phyloP scores from a whole-genome alignment of 2,329 filamentous ascomycete species.

The Epichloe glyceriae region DNA sequence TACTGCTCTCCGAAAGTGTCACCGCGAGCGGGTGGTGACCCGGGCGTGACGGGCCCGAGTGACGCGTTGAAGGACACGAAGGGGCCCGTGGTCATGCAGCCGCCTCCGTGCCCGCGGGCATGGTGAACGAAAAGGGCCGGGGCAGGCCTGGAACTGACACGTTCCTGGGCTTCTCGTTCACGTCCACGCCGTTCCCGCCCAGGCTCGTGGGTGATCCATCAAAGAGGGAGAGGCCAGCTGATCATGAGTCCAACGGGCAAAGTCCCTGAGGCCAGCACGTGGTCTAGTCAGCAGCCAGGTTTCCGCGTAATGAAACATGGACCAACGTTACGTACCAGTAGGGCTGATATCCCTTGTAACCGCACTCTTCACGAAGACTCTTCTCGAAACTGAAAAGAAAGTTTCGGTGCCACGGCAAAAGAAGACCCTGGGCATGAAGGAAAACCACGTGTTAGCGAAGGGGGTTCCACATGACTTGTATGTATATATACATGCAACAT shows the following conservation, averaged over 20 bases:
- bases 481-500: no score
- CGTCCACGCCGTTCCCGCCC: not conserved
- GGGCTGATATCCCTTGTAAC: slow-evolving; percentile 16
- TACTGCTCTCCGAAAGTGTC: slow-evolving; percentile 2
- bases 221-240: slow-evolving; percentile 2
- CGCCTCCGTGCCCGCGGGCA: slow-evolving; percentile 2
- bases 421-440: not conserved
- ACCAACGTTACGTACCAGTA: slow-evolving; percentile 1
- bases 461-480: no score
- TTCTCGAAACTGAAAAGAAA: slow-evolving; percentile 25
- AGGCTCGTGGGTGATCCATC: slow-evolving; percentile 3
- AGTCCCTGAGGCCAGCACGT: not conserved
- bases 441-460: no score
- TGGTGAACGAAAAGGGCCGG: not conserved
- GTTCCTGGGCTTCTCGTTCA: not conserved
- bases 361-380: slow-evolving; percentile 27
- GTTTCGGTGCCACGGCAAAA: slow-evolving; percentile 26
- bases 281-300: no score
- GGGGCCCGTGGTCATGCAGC: slow-evolving; percentile 3
- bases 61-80: not conserved
- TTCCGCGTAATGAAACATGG: no score
- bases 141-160: not conserved
- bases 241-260: slow-evolving; percentile 1
- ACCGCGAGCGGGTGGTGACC: not conserved
- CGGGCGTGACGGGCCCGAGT: slow-evolving; percentile 1